These are phyloP conservation scores for Gossypium davidsonii DNA, from an alignment of 441 rosid species.

Conservation along the genomic window DNA sequence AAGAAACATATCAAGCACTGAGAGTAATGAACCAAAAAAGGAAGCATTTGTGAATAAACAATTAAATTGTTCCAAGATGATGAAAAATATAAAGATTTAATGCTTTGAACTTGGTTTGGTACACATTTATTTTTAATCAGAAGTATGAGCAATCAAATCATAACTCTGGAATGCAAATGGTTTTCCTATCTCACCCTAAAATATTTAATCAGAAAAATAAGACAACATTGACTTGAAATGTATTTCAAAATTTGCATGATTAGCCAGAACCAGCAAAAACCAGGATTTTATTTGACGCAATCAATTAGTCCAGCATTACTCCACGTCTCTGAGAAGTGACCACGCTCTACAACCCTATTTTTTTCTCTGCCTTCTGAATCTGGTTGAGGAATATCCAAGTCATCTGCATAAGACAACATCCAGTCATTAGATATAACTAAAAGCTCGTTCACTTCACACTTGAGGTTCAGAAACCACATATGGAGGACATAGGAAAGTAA, in stretches of 20 bases:
- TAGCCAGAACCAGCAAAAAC: neutral
- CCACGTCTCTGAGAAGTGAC: neutral
- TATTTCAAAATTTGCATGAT: conserved; percentile 17
- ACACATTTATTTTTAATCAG: neutral
- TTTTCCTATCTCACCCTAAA: conserved; percentile 10
- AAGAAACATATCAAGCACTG: too few species aligned
- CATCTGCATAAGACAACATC: conserved; percentile 60
- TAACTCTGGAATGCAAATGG: neutral
- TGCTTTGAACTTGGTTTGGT: neutral
- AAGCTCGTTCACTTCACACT: neutral
- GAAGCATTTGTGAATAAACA: neutral
- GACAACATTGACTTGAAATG: conserved; percentile 16
- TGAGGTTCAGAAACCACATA: neutral
- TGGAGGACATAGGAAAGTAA: neutral
- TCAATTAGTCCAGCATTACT: neutral
- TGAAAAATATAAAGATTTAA: neutral
- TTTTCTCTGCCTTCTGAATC: conserved; percentile 65
- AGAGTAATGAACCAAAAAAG: too few species aligned
- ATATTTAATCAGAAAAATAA: neutral
- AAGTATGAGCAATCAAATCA: neutral
- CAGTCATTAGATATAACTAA: conserved; percentile 9
- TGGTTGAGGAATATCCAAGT: conserved; percentile 99
- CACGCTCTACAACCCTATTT: conserved; percentile 39
- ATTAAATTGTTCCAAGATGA: neutral
- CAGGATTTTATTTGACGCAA: neutral